These are phyloP conservation scores for Citrus australasica DNA, from an alignment of 345 rosid genomes.

Conservation along the genomic window DNA sequence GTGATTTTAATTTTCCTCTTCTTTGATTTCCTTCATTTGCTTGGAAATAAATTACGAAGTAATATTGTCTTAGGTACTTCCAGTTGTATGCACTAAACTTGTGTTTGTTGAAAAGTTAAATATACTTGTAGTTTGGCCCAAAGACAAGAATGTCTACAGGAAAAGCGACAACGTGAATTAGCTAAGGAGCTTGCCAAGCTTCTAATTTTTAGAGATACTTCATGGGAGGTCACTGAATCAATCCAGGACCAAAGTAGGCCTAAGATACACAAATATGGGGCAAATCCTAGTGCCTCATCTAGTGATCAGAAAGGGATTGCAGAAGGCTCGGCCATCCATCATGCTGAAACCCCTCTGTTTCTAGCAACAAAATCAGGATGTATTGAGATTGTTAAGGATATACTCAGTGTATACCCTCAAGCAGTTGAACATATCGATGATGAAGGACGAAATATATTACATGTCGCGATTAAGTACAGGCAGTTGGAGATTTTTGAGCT, in stretches of 20 bases:
- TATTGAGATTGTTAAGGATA: constrained; percentile 6
- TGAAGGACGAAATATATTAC: constrained; percentile 18
- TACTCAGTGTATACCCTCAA: constrained; percentile 12
- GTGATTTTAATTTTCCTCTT: not conserved
- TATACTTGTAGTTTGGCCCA: not conserved
- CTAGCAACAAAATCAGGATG: constrained; percentile 12
- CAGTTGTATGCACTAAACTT: too few relatives aligned
- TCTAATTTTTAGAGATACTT: constrained; percentile 15
- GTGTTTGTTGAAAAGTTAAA: not conserved
- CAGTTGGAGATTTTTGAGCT: constrained; percentile 12
- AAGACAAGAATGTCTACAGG: not conserved
- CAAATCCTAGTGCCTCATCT: not conserved
- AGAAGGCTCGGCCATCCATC: not conserved
- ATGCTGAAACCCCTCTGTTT: constrained; percentile 4
- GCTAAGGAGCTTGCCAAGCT: constrained; percentile 13
- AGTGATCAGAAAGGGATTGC: not conserved
- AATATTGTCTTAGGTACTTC: too few relatives aligned
- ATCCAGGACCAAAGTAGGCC: constrained; percentile 9
- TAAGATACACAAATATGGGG: constrained; percentile 10
- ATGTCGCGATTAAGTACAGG: constrained; percentile 18
- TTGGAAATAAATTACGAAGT: not conserved
- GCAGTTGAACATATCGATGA: constrained; percentile 1
- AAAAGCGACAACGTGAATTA: not conserved
- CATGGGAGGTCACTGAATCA: constrained; percentile 9
- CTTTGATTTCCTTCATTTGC: not conserved